Percentiles rank a stretch among this genome's conserved stretches.
Evolutionary conservation across 495 filamentous ascomycete genomes (phyloP).

Genomic region (Penicillium chermesinum): DNA sequence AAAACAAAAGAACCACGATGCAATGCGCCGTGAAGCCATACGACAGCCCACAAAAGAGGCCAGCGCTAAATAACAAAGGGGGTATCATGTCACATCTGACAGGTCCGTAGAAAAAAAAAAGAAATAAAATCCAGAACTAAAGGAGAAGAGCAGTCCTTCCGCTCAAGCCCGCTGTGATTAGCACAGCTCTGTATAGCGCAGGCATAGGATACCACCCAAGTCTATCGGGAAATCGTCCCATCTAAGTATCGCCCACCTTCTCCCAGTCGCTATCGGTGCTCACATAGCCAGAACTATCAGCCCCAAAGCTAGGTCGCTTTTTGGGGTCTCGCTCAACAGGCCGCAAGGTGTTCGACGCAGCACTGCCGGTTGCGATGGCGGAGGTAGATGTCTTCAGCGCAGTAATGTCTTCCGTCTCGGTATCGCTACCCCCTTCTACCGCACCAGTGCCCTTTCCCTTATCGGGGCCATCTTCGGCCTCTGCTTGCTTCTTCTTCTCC

Average conservation of each 20-base stretch:
- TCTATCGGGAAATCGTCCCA: background rate
- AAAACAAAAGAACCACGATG: conserved; percentile 1
- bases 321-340: conserved; percentile 29
- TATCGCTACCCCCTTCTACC: conserved; percentile 41
- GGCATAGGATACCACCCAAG: background rate
- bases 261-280: conserved; percentile 57
- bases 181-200: background rate
- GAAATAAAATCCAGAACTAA: conserved; percentile 17
- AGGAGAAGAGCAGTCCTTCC: background rate
- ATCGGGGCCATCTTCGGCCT: conserved; percentile 21
- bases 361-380: conserved; percentile 18
- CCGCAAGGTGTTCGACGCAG: conserved; percentile 26
- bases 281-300: conserved; percentile 46
- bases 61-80: conserved; percentile 6
- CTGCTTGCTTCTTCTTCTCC: conserved; percentile 33
- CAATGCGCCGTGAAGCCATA: conserved; percentile 1
- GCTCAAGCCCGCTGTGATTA: background rate
- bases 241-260: conserved; percentile 41
- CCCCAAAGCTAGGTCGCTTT: conserved; percentile 40
- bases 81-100: conserved; percentile 10
- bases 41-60: background rate
- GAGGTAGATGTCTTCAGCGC: conserved; percentile 15
- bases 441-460: conserved; percentile 28
- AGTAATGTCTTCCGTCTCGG: conserved; percentile 42
- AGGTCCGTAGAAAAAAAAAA: conserved; percentile 2